Conservation (phyloP, 2,329 filamentous ascomycete species). For the Trichothecium sympodiale region DNA sequence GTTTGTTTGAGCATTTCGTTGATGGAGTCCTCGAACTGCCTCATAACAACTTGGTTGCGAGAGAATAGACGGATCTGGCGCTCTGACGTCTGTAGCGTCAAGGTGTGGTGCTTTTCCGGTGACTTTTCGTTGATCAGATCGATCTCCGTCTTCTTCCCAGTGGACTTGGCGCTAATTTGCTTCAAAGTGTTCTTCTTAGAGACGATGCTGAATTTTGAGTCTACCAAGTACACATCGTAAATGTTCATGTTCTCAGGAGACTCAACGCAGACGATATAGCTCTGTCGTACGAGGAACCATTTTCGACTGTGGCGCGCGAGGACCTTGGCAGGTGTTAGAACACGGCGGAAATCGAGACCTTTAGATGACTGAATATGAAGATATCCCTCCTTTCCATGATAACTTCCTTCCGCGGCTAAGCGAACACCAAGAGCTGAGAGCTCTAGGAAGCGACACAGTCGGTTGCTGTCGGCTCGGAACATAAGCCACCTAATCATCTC, state of each 20-base stretch:
- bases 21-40: constrained; percentile 91
- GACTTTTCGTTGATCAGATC: constrained; percentile 27
- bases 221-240: constrained; percentile 96
- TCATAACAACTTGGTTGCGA: constrained; percentile 77
- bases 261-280: constrained; percentile 96
- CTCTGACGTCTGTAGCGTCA: constrained; percentile 85
- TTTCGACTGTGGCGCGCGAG: constrained; percentile 79
- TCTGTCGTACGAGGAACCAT: constrained; percentile 97
- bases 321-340: constrained; percentile 67
- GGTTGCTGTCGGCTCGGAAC: constrained; percentile 90
- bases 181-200: constrained; percentile 53
- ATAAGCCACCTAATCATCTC: constrained; percentile 95
- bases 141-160: constrained; percentile 34
- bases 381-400: constrained; percentile 94
- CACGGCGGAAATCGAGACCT: constrained; percentile 73
- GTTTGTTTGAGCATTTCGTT: constrained; percentile 74
- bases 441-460: constrained; percentile 91
- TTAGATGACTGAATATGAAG: constrained; percentile 87
- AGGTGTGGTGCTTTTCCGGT: constrained; percentile 60
- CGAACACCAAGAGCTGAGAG: constrained; percentile 88
- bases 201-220: constrained; percentile 74
- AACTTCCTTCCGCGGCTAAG: constrained; percentile 87
- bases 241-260: constrained; percentile 98
- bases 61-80: constrained; percentile 85
- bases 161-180: constrained; percentile 43